Evolutionary conservation across 805 yeast genomes (phyloP).

Genomic region (Wilhelminamyces savonicus): DNA sequence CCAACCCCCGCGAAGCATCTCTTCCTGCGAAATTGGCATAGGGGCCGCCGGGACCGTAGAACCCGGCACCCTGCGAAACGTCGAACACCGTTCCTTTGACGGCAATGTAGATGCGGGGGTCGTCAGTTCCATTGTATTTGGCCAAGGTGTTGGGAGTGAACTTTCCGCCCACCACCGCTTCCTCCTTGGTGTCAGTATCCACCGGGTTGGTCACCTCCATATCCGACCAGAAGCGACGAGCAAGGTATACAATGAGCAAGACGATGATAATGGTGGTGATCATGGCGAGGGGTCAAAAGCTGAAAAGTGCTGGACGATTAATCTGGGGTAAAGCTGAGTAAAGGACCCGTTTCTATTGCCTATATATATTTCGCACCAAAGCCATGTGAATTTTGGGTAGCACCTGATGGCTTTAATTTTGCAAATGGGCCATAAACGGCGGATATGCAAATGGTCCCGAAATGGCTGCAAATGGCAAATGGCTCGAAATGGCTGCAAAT

Average conservation of each 20-base stretch:
- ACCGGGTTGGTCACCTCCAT: conserved; percentile 28
- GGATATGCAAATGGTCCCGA: too few species aligned
- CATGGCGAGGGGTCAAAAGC: conserved; percentile 12
- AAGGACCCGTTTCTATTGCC: too few species aligned
- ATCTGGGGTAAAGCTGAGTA: too few species aligned
- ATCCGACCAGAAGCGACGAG: conserved; percentile 20
- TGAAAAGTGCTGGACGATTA: too few species aligned
- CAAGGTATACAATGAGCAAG: conserved; percentile 23
- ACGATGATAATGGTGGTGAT: conserved; percentile 24
- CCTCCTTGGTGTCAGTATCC: conserved; percentile 12
- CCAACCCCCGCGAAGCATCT: conserved; percentile 91
- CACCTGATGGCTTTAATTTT: too few species aligned
- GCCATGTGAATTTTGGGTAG: too few species aligned
- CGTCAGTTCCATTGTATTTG: conserved; percentile 75
- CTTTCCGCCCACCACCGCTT: conserved; percentile 35
- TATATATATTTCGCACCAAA: too few species aligned
- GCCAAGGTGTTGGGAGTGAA: conserved; percentile 74
- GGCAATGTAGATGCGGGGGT: conserved; percentile 75
- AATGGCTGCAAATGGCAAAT: too few species aligned
- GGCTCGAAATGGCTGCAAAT: too few species aligned
- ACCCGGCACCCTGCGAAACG: conserved; percentile 69
- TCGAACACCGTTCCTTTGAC: conserved; percentile 86
- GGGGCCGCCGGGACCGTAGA: conserved; percentile 96
- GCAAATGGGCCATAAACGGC: too few species aligned
- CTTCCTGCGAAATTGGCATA: conserved; percentile 93